phyloP scores from a whole-genome alignment of 2,329 filamentous ascomycete genomes.

The Fusarium subtropicale region DNA sequence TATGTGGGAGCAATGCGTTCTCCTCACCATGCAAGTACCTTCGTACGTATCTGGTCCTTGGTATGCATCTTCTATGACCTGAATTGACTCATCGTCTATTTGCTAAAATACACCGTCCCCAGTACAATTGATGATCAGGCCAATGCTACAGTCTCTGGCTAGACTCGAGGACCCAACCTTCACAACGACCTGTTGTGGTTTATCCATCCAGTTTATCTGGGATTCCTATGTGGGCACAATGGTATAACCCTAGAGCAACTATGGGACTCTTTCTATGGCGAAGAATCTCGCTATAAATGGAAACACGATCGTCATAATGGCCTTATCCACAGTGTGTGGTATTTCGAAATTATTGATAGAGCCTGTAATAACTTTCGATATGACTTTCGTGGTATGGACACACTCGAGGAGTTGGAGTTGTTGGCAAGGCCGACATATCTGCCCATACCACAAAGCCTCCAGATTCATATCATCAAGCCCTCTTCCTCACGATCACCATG shows the following conservation, averaged over 20 bases:
- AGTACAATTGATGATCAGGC: too few species aligned
- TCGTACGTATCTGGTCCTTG: too few species aligned
- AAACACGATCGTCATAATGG: rapidly evolving
- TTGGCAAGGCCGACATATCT: not conserved
- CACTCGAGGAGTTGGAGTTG: not conserved
- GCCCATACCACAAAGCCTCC: rapidly evolving
- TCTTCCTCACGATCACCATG: rapidly evolving
- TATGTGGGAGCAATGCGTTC: too few species aligned
- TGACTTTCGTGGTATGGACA: rapidly evolving
- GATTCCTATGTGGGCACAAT: not conserved
- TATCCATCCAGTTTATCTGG: not conserved
- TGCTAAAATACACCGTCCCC: too few species aligned
- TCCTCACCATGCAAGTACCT: too few species aligned
- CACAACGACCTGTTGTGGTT: too few species aligned
- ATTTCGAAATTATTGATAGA: not conserved
- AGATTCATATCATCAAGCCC: rapidly evolving
- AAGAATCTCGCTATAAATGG: rapidly evolving
- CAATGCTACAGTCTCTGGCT: too few species aligned
- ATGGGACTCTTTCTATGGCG: not conserved
- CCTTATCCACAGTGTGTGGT: rapidly evolving
- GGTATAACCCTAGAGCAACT: not conserved
- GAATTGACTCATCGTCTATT: too few species aligned
- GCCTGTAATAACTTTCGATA: rapidly evolving
- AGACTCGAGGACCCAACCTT: too few species aligned
- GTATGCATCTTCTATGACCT: too few species aligned